Evolutionary conservation across 2,329 filamentous ascomycete species (phyloP), one percentile per base, ranked within the genome.

Genomic region (Hymenoscyphus occultus): DNA sequence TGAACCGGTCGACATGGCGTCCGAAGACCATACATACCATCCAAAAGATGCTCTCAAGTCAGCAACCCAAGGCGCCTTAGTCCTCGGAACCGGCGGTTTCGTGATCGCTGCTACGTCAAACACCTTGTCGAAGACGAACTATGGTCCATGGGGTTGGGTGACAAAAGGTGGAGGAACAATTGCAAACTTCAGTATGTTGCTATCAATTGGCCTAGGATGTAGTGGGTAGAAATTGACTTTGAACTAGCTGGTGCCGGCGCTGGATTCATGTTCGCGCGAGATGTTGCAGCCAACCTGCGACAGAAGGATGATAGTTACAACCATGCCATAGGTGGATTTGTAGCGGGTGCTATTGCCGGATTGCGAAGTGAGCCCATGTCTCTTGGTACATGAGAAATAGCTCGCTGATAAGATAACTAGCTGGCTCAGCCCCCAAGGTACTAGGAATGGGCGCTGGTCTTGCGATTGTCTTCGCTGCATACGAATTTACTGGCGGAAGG

Each of bases 21-120:
- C 79, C 64, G 79, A 80, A 72, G 80, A 84, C 66, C 77, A 79
- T 66, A 70, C 76, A 68, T 96, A 90, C 78, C 86, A 90, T 70
- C 86, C 90, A 59, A 86, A 88, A 78, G 91, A 96, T 83, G 88
- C 92, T 71, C 79, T 96, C 72, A 83, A 84, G 70, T 83, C 84
- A 69, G 84, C 89, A 60, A 80, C 89, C 75, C 87, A 86, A 76
- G 86, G 87, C 67, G 85, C 84, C 51, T 74, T 88, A 69, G 79
- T 92, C 72, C 88, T 89, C 67, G 87, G 87, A 74, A 80, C 81
- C 66, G 84, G 85, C 66, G 93, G 93, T 73, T 80, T 90, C 75
- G 84, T 92, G 78, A 77, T 90, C 67, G 90, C 92, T 60, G 89
- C 90, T 63, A 84, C 96, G 70, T 91, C 93, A 81, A 98, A 96